Base-by-base conservation (phyloP, 495 filamentous ascomycete genomes). In the Lasiosphaeria hispida region DNA sequence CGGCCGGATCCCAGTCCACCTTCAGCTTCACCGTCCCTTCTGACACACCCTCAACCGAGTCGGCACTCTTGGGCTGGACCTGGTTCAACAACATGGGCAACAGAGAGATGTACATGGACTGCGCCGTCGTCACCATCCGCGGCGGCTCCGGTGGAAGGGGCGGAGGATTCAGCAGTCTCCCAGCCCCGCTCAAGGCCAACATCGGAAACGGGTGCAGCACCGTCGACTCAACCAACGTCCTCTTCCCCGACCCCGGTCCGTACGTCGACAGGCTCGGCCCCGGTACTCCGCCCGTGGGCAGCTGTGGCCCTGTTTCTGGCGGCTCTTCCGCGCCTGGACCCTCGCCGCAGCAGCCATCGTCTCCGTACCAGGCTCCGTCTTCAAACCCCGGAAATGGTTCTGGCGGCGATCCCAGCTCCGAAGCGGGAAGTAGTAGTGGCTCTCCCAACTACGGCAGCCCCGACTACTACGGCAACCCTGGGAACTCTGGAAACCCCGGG, bases 91-190 rank as follows among this genome's bases (percentile, higher is more conserved):
- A 85, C 45, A 63, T 90, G 41, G 90, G 90, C 40, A 89, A 91
- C 69, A 78, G 89, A 10, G 91, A 96, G 69, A 89, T 93, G 85
- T 96, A 95, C 76, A 92, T 92, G 90, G 89, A 92, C 77, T 96
- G 91, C 57, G 88, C 85, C 4, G 81, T 87, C 17, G 80, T 93
- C 43, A 69, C 62, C 13, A 73, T 83, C 49, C 59, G 36, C 1
- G 54, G 61, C n/a, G 69, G 66, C 6, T 14, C 33, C 38, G 54
- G 60, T 1, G 45, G 55, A 10, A 14, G 37, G 11, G 33, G 57
- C 47, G 35, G 7, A 14, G 39, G 10, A 1, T 76, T 80, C 47
- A 59, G 61, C 2, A 18, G 48, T 2, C 64, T 77, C 2, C 82
- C 83, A 1, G 63, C 69, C 33, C 55, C 85, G 10, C 77, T 80